Conservation (phyloP, 257 asterid species). For the Fraxinus anomala region DNA sequence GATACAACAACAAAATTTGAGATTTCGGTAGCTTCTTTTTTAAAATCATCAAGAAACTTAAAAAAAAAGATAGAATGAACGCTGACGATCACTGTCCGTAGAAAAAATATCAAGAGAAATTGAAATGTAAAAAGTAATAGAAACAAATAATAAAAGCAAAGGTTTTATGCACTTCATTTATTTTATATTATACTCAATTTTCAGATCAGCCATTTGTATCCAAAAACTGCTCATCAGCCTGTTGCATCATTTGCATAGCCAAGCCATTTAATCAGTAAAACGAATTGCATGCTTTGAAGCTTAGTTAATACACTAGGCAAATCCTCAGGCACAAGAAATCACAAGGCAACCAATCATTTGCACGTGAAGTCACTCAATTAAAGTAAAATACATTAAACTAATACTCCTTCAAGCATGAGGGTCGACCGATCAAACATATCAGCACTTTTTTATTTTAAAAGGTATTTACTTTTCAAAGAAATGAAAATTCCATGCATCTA, state of each 20-base stretch:
- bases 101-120: not conserved
- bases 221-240: not conserved
- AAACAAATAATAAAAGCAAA: not conserved
- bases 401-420: not conserved
- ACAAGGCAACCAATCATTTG: not conserved
- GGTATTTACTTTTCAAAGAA: slow-evolving; percentile 18
- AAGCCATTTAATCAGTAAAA: not conserved
- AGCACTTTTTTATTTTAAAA: slow-evolving; percentile 13
- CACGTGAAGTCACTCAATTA: not conserved
- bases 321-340: not conserved
- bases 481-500: not conserved
- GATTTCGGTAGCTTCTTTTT: not conserved
- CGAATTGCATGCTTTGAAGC: not conserved
- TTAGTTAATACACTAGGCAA: not conserved
- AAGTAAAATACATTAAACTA: not conserved
- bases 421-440: not conserved
- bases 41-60: not conserved
- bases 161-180: not conserved
- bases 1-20: not conserved
- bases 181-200: not conserved
- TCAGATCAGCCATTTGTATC: not conserved
- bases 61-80: not conserved
- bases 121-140: not conserved
- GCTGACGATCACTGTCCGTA: not conserved
- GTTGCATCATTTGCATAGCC: not conserved